Evolutionary conservation across 768 basidiomycete genomes (phyloP), one percentile per base, ranked within the genome.

Genomic region (Boletus pseudopeckii): DNA sequence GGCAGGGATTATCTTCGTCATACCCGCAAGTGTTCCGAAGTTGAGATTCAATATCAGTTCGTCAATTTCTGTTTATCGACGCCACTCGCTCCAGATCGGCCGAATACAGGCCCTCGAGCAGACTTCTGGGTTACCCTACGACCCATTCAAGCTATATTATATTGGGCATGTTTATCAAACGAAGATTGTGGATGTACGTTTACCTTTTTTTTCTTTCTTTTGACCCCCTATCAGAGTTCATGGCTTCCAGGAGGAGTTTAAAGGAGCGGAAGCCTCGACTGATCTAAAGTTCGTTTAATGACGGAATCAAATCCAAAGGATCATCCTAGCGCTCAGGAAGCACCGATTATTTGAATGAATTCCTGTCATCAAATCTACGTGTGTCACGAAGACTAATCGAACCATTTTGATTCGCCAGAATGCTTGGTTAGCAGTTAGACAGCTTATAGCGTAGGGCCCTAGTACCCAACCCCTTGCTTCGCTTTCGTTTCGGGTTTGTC

Each of bases 31-130:
- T 13, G 33, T 14, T 14, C 13, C 13, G 33, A 33, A 14, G 13
- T 33, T 13, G 33, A 33, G 33, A 33, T 33, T 13, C 13, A 13
- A 33, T 33, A 33, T 33, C 8, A 65, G 43, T 56, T 71, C 18
- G 72, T 73, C 28, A 73, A 74, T 53, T 73, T 76, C 36, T 72
- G 72, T 0, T 24, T 73, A 7, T 73, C 74, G 0, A 55, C 22
- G 5, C 47, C 38, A 0, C n/a, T 54, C 0, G 58, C 2, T 43
- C 55, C 1, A 40, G 50, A 3, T 61, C 0, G 58, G 64, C 1
- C 63, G 64, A 32, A 47, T 46, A 11, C 45, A 55, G 4, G 59
- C 64, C 0, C 68, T 69, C 1, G 69, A 71, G 28, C 59, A 72
- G 7, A 53, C 43, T 7, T 36, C 39, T 1, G 51, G 47, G 1